Evolutionary conservation across 1,284 basidiomycete genomes (phyloP).

Genomic region (Marasmius tenuissimus): DNA sequence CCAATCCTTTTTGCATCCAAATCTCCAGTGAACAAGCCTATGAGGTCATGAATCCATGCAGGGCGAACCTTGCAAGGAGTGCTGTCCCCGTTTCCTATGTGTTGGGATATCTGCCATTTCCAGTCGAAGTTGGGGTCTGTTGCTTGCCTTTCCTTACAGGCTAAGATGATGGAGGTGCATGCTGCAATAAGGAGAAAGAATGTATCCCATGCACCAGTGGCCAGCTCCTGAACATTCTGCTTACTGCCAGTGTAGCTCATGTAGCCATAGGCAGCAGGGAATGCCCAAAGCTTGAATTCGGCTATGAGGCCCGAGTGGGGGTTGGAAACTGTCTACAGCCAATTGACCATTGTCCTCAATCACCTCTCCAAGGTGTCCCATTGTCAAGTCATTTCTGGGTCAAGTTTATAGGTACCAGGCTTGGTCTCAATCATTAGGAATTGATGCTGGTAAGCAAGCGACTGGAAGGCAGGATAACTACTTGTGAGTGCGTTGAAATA

Average conservation of each 20-base stretch:
- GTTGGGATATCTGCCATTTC: background rate
- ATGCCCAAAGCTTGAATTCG: background rate
- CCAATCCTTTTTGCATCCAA: background rate
- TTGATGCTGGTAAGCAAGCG: background rate
- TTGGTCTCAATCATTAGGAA: background rate
- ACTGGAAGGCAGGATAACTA: background rate
- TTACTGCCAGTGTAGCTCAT: background rate
- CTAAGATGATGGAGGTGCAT: background rate
- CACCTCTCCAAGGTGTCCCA: background rate
- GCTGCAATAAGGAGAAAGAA: background rate
- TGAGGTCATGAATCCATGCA: background rate
- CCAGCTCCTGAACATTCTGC: background rate
- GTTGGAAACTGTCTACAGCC: background rate
- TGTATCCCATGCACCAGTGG: background rate
- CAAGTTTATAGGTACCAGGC: background rate
- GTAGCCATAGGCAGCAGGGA: background rate
- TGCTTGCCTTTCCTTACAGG: background rate
- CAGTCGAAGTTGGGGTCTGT: background rate
- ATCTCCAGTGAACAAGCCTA: background rate
- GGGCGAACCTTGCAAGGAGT: background rate
- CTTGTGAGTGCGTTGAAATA: background rate
- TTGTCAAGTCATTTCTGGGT: background rate
- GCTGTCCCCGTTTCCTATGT: background rate
- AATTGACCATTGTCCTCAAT: background rate
- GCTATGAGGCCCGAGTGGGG: background rate